phyloP scores from a whole-genome alignment of 768 basidiomycete genomes.

The Lactarius psammicola region DNA sequence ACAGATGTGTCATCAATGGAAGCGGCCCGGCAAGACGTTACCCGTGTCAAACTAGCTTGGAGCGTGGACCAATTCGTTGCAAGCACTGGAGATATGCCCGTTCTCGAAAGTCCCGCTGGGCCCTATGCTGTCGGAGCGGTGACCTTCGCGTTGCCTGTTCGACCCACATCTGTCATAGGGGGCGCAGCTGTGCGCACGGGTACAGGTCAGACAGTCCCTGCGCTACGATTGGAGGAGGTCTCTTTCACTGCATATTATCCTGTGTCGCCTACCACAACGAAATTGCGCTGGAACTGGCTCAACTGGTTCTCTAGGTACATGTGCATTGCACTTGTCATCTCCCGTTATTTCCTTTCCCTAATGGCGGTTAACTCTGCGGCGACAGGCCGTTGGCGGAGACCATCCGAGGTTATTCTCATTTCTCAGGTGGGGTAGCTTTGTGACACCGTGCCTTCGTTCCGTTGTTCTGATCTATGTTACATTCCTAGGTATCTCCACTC shows the following conservation, averaged over 20 bases:
- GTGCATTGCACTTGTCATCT: not conserved
- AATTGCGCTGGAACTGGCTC: slow-evolving; percentile 11
- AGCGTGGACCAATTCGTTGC: too few relatives aligned
- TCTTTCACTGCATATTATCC: slow-evolving; percentile 26
- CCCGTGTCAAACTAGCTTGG: too few relatives aligned
- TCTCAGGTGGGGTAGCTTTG: slow-evolving; percentile 11
- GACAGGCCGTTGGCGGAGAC: slow-evolving; percentile 17
- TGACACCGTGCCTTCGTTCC: not conserved
- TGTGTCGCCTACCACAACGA: not conserved
- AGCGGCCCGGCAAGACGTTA: too few relatives aligned
- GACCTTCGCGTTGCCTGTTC: slow-evolving; percentile 19
- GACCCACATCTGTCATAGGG: slow-evolving; percentile 12
- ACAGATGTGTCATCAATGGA: too few relatives aligned
- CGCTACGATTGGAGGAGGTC: slow-evolving; percentile 20
- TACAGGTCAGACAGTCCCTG: slow-evolving; percentile 2
- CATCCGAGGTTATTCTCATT: slow-evolving; percentile 23
- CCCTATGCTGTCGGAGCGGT: slow-evolving; percentile 23
- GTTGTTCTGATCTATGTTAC: not conserved
- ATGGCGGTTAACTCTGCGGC: not conserved
- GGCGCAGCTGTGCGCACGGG: slow-evolving; percentile 5
- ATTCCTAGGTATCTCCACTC: slow-evolving; percentile 8
- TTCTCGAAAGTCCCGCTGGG: slow-evolving; percentile 17
- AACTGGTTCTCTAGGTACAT: slow-evolving; percentile 24
- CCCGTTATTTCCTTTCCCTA: too few relatives aligned
- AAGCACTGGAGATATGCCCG: not conserved